phyloP scores from a whole-genome alignment of 768 basidiomycete genomes.

The Dacryopinax spathularia region DNA sequence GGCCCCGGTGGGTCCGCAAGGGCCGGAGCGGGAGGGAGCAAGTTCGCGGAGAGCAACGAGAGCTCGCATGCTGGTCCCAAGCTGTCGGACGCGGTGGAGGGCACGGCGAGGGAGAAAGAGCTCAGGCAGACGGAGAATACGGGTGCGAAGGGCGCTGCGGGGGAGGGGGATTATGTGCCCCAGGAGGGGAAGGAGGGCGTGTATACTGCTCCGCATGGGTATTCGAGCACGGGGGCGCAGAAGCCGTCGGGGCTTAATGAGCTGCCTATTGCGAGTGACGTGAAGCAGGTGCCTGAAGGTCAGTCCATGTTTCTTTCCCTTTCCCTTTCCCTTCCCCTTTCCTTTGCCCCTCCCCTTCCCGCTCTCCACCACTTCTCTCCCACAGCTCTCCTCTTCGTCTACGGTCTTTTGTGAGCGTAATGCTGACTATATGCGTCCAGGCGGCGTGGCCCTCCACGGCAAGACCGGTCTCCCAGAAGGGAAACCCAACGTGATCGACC shows the following conservation, averaged over 20 bases:
- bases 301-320: too few relatives aligned
- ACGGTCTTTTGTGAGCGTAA: too few relatives aligned
- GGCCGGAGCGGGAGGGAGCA: too few relatives aligned
- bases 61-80: too few relatives aligned
- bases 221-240: neutral
- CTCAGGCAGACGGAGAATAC: too few relatives aligned
- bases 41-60: too few relatives aligned
- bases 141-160: too few relatives aligned
- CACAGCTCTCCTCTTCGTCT: too few relatives aligned
- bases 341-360: neutral
- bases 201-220: neutral
- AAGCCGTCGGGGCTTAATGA: neutral
- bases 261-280: neutral
- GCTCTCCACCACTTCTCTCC: neutral
- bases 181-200: neutral
- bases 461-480: conserved; percentile 25
- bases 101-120: too few relatives aligned
- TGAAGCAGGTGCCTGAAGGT: neutral
- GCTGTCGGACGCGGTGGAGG: too few relatives aligned
- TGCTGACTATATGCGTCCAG: conserved; percentile 12
- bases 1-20: too few relatives aligned
- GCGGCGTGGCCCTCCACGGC: conserved; percentile 27
- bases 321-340: too few relatives aligned
- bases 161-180: neutral
- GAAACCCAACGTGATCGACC: conserved; percentile 36